Evolutionary conservation across 257 asterid species (phyloP).

Genomic region (Anisodus acutangulus): DNA sequence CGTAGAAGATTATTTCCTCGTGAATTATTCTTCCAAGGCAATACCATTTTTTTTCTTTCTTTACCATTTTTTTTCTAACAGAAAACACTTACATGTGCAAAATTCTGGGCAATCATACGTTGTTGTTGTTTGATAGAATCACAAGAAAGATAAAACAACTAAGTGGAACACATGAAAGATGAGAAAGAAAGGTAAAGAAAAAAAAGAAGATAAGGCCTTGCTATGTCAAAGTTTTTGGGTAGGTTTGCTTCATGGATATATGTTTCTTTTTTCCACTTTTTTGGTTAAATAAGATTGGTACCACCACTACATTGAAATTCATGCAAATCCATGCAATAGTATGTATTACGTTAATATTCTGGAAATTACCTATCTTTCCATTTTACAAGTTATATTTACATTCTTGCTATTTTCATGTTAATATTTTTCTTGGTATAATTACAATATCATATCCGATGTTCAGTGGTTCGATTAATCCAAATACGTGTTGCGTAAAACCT

Average conservation of each 20-base stretch:
- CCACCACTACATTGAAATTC: background rate
- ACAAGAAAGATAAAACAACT: background rate
- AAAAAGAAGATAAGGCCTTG: background rate
- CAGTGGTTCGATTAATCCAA: background rate
- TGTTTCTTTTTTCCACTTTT: background rate
- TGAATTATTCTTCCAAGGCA: background rate
- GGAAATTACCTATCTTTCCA: background rate
- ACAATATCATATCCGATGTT: background rate
- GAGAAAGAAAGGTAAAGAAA: background rate
- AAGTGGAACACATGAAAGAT: background rate
- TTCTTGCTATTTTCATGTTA: background rate
- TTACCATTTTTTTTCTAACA: background rate
- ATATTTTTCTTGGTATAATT: background rate
- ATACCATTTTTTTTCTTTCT: background rate
- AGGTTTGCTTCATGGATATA: no score
- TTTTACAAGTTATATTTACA: no score
- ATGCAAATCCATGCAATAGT: background rate
- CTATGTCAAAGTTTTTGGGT: background rate
- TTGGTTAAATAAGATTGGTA: background rate
- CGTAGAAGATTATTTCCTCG: background rate
- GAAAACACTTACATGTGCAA: background rate
- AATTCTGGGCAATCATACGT: background rate
- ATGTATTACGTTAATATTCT: background rate
- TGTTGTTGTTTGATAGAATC: slow-evolving; percentile 8
- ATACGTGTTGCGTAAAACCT: background rate